phyloP scores from a whole-genome alignment of 352 stramenopile genomes.

The Bremia lactucae region DNA sequence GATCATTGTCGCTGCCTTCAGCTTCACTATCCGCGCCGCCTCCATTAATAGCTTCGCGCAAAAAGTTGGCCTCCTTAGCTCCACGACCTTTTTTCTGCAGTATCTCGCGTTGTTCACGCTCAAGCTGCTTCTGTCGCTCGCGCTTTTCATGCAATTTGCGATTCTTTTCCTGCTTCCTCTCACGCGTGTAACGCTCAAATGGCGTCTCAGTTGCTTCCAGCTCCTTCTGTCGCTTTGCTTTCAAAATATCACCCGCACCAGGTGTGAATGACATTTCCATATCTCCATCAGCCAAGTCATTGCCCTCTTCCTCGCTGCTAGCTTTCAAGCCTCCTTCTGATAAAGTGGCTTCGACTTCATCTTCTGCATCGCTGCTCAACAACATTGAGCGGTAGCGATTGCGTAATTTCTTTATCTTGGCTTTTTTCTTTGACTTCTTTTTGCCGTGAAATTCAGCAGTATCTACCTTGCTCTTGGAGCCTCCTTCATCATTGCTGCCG shows the following conservation, averaged over 20 bases:
- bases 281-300: constrained; percentile 26
- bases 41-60: constrained; percentile 49
- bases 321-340: constrained; percentile 11
- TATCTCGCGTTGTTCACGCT: constrained; percentile 52
- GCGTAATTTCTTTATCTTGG: constrained; percentile 71
- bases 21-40: constrained; percentile 21
- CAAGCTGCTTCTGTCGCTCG: constrained; percentile 41
- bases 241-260: constrained; percentile 51
- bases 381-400: constrained; percentile 74
- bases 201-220: constrained; percentile 70
- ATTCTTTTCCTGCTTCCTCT: constrained; percentile 84
- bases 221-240: constrained; percentile 68
- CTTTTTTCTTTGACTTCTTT: constrained; percentile 43
- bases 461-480: constrained; percentile 8
- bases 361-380: constrained; percentile 57
- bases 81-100: constrained; percentile 49
- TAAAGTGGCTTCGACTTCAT: constrained; percentile 38
- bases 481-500: constrained; percentile 20
- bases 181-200: constrained; percentile 72
- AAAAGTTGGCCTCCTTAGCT: constrained; percentile 34
- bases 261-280: constrained; percentile 82
- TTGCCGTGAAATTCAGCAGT: constrained; percentile 17
- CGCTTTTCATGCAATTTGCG: constrained; percentile 75
- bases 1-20: constrained; percentile 21
- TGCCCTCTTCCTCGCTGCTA: constrained; percentile 23